Evolutionary conservation across 768 basidiomycete genomes (phyloP), one percentile per base, ranked within the genome.

Genomic region (Sarcodon aspratus): DNA sequence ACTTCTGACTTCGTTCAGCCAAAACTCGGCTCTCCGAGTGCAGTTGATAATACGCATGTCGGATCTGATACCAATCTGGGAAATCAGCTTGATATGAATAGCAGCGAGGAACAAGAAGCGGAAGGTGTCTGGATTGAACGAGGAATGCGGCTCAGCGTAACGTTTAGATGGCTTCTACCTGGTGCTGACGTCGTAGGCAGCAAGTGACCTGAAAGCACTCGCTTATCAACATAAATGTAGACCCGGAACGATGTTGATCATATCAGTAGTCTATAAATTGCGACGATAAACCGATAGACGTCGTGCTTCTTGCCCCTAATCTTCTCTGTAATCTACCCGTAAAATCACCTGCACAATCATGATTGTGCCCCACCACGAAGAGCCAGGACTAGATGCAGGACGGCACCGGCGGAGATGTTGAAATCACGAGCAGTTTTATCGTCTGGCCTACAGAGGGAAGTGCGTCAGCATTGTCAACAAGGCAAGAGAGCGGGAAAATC

Each of bases 371-470:
- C 95, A 40, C 95, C 95, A 66, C 95, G 90, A 38, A 98, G 79
- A 7, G 95, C 92, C 44, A 98, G 81, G 49, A 98, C 95, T 45
- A 98, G 73, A 70, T 98, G 95, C 56, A 98, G 80, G 27, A 90
- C 86, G 21, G 87, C 76, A 48, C 95, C 94, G 3, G 90, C 82
- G 18, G 69, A 62, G 63, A 98, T 84, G 62, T 86, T 88, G 65
- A 82, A 82, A 9, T 93, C 89, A 54, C 75, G 76, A 6, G 87
- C 88, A 8, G 79, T 80, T 78, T 95, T 95, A 15, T 96, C 95
- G 64, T 98, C 95, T 33, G 73, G 72, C 85, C 92, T 96, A 55
- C 15, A 38, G 40, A 18, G 15, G 47, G 11, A 9, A 13, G 15
- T 21, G n/a, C 36, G 40, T 42, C 40, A 42, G 40, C 13, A 3